These are phyloP conservation scores for Ustilago bromivora DNA, from an alignment of 1,284 basidiomycete species.

Conservation along the genomic window DNA sequence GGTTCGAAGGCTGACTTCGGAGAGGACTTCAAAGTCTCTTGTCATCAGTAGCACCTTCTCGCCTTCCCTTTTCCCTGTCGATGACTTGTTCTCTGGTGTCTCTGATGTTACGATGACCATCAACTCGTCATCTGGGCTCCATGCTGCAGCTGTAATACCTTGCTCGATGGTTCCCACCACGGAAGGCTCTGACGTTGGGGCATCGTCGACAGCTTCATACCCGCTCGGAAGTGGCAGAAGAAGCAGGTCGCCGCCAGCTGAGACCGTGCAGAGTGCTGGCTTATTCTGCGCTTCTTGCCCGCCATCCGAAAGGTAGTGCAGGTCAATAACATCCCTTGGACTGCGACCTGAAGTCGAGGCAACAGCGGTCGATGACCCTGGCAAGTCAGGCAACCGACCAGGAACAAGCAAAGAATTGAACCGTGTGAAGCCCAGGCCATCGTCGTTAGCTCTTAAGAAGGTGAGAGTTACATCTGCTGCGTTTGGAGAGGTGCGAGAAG, in stretches of 20 bases:
- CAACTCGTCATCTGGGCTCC: conserved; percentile 90
- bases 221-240: conserved; percentile 39
- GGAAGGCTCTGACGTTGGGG: conserved; percentile 32
- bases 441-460: conserved; percentile 16
- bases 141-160: conserved; percentile 83
- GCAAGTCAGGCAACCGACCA: conserved; percentile 20
- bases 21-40: conserved; percentile 85
- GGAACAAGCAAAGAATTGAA: conserved; percentile 41
- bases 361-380: conserved; percentile 29
- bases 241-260: conserved; percentile 65
- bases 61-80: conserved; percentile 25
- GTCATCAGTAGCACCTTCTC: conserved; percentile 89
- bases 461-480: conserved; percentile 34
- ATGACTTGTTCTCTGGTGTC: conserved; percentile 28
- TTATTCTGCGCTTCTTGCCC: conserved; percentile 51
- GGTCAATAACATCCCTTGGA: conserved; percentile 40
- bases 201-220: conserved; percentile 18
- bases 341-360: conserved; percentile 23
- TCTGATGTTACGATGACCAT: conserved; percentile 74
- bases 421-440: conserved; percentile 5
- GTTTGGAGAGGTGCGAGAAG: conserved; percentile 27
- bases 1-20: conserved; percentile 80
- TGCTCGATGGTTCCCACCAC: conserved; percentile 81
- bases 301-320: conserved; percentile 62
- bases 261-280: conserved; percentile 60